Percentiles rank a stretch among this genome's conserved stretches.
Evolutionary conservation across 2,329 filamentous ascomycete species (phyloP).

Genomic region (Colletotrichum limetticola): DNA sequence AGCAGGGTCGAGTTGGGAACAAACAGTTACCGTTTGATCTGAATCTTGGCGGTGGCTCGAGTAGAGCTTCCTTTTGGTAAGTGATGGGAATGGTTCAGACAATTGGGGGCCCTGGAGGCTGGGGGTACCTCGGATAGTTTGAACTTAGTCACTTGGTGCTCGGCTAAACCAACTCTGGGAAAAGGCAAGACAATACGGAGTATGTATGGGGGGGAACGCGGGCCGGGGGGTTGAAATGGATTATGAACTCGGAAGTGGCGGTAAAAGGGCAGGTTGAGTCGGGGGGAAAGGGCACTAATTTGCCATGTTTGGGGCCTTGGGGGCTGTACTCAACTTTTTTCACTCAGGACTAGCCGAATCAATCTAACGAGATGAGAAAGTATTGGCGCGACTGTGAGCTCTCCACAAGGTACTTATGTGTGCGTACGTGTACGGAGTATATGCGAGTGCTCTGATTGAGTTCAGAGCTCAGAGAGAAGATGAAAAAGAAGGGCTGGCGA

Average conservation of each 20-base stretch:
- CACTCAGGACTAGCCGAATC: neutral
- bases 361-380: slow-evolving; percentile 5
- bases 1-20: neutral
- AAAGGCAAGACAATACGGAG: neutral
- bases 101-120: neutral
- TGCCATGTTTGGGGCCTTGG: neutral
- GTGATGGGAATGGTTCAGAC: slow-evolving; percentile 1
- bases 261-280: slow-evolving; percentile 2
- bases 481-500: neutral
- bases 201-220: too few relatives aligned
- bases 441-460: neutral
- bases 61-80: slow-evolving; percentile 17
- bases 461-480: neutral
- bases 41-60: slow-evolving; percentile 26
- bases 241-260: neutral
- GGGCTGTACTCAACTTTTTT: slow-evolving; percentile 4
- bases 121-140: neutral
- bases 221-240: neutral
- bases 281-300: neutral
- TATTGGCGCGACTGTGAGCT: neutral
- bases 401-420: neutral
- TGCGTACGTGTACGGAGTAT: neutral
- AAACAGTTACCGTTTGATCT: slow-evolving; percentile 32
- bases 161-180: neutral
- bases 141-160: slow-evolving; percentile 24